These are phyloP conservation scores for Elsinoe batatas DNA, from an alignment of 2,329 filamentous ascomycete species.

Conservation along the genomic window DNA sequence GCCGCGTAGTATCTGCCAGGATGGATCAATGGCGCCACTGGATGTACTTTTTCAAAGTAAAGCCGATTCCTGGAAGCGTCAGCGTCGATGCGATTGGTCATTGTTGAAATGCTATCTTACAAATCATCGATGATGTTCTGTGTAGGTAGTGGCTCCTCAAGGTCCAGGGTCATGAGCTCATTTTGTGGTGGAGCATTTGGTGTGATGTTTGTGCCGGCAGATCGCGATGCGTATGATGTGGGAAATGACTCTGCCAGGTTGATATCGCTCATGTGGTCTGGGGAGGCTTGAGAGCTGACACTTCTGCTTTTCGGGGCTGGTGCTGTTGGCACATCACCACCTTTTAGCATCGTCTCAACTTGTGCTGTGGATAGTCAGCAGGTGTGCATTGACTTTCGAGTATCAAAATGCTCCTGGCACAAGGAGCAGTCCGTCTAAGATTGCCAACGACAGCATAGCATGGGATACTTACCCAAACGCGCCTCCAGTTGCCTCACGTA, in stretches of 20 bases:
- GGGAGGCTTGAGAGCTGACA: background rate
- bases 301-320: background rate
- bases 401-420: too few species aligned
- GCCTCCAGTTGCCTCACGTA: constrained; percentile 93
- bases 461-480: constrained; percentile 62
- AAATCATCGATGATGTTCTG: constrained; percentile 78
- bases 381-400: background rate
- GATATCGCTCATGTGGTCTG: background rate
- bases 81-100: background rate
- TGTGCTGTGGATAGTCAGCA: constrained; percentile 38
- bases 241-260: constrained; percentile 3
- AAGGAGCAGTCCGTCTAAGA: too few species aligned
- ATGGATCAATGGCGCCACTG: constrained; percentile 80
- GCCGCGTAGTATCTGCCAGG: constrained; percentile 76
- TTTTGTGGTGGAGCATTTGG: constrained; percentile 50
- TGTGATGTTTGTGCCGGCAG: constrained; percentile 5
- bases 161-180: constrained; percentile 74
- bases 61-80: constrained; percentile 55
- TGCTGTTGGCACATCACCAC: constrained; percentile 38
- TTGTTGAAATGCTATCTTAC: constrained; percentile 36
- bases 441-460: background rate
- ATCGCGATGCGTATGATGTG: background rate
- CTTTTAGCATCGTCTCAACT: constrained; percentile 84
- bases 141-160: constrained; percentile 72
- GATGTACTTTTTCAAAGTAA: constrained; percentile 85